These are phyloP conservation scores for Polyporus arcularius DNA, from an alignment of 768 basidiomycete species.

Conservation along the genomic window DNA sequence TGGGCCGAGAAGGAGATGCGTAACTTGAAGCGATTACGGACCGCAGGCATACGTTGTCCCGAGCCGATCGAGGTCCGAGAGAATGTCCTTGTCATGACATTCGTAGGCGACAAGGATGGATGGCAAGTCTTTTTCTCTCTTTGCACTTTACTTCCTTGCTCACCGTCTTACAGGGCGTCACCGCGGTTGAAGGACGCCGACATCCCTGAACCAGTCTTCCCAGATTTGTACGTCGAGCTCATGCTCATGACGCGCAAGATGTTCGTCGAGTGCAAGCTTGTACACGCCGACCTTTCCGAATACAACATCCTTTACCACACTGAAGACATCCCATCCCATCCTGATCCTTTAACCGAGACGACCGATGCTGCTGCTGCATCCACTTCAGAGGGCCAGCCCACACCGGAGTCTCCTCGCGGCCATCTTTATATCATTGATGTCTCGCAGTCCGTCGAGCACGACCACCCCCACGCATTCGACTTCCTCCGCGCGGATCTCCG, in stretches of 20 bases:
- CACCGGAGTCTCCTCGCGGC: slow-evolving; percentile 23
- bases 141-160: slow-evolving; percentile 2
- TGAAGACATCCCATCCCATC: slow-evolving; percentile 7
- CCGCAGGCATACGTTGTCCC: slow-evolving; percentile 86
- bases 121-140: slow-evolving; percentile 53
- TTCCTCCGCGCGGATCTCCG: slow-evolving; percentile 91
- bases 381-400: slow-evolving; percentile 1
- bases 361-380: background rate
- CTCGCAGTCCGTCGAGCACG: slow-evolving; percentile 97
- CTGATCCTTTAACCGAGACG: background rate
- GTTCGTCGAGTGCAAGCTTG: slow-evolving; percentile 89
- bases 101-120: slow-evolving; percentile 79
- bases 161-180: slow-evolving; percentile 64
- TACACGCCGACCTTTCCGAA: slow-evolving; percentile 97
- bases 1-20: slow-evolving; percentile 99
- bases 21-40: slow-evolving; percentile 80
- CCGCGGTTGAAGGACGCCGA: slow-evolving; percentile 91
- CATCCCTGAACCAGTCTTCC: slow-evolving; percentile 51
- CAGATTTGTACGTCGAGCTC: slow-evolving; percentile 74
- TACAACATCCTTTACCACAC: slow-evolving; percentile 94
- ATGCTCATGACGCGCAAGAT: slow-evolving; percentile 79
- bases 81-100: slow-evolving; percentile 96
- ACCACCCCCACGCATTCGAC: slow-evolving; percentile 95
- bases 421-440: slow-evolving; percentile 97
- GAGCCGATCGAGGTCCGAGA: slow-evolving; percentile 92